Percentiles rank a stretch among this genome's conserved stretches.
These are phyloP conservation scores for Monascus ruber DNA, from an alignment of 2,329 filamentous ascomycete species.

Conservation along the genomic window DNA sequence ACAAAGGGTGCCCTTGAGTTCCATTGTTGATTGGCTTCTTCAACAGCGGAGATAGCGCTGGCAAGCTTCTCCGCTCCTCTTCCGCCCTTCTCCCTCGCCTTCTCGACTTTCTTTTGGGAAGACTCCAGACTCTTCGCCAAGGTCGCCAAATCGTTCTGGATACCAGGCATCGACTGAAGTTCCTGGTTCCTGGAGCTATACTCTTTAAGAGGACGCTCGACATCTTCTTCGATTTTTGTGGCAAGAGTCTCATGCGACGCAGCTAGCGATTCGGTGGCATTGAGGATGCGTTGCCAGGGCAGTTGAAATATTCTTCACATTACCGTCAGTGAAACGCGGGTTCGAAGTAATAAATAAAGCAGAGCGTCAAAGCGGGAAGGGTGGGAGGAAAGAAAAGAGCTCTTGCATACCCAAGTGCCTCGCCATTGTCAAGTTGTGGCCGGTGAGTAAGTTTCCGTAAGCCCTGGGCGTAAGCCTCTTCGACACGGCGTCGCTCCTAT, in stretches of 20 bases:
- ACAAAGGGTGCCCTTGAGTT: slow-evolving; percentile 89
- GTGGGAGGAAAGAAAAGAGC: too few species aligned
- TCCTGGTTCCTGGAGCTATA: slow-evolving; percentile 63
- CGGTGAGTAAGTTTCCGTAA: slow-evolving; percentile 70
- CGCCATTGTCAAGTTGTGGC: slow-evolving; percentile 60
- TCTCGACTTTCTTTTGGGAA: slow-evolving; percentile 75
- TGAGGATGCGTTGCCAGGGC: slow-evolving; percentile 81
- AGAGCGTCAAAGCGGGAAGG: too few species aligned
- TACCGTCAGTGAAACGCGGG: slow-evolving; percentile 7
- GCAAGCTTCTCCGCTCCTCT: slow-evolving; percentile 64
- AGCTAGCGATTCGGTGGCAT: slow-evolving; percentile 68
- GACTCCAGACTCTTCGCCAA: slow-evolving; percentile 79
- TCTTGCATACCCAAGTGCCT: slow-evolving; percentile 69
- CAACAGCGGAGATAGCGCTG: slow-evolving; percentile 58
- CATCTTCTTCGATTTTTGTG: slow-evolving; percentile 72
- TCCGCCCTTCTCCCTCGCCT: slow-evolving; percentile 67
- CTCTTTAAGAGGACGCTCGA: slow-evolving; percentile 69
- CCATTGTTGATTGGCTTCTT: slow-evolving; percentile 76
- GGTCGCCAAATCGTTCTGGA: slow-evolving; percentile 66
- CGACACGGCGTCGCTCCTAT: slow-evolving; percentile 83
- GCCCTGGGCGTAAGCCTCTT: slow-evolving; percentile 76
- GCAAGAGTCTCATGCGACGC: slow-evolving; percentile 73
- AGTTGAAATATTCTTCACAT: slow-evolving; percentile 65
- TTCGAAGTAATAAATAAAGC: neutral
- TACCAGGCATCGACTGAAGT: slow-evolving; percentile 66